Evolutionary conservation across 192 early-diverging fungal genomes (phyloP).

Genomic region (Coemansia sp.): DNA sequence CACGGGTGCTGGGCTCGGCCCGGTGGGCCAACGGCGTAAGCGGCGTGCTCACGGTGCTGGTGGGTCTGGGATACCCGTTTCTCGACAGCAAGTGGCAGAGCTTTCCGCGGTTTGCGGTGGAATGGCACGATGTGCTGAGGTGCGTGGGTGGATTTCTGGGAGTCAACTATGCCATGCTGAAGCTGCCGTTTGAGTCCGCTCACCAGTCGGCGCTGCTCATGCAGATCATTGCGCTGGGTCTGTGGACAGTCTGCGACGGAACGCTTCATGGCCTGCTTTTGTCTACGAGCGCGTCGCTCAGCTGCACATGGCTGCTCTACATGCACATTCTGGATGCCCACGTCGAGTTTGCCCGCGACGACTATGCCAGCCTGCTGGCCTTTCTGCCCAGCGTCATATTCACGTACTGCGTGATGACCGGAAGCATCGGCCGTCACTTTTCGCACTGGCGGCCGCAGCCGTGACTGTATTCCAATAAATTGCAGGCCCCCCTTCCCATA

Average conservation of each 20-base stretch:
- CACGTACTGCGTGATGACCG: conserved; percentile 49
- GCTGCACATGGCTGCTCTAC: conserved; percentile 36
- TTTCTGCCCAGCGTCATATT: conserved; percentile 45
- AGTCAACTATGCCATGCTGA: conserved; percentile 51
- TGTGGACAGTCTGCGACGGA: conserved; percentile 52
- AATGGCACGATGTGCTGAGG: conserved; percentile 44
- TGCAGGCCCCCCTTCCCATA: no score
- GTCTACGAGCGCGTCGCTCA: conserved; percentile 27
- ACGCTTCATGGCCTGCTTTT: conserved; percentile 44
- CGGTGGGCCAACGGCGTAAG: conserved; percentile 35
- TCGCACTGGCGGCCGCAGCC: conserved; percentile 6
- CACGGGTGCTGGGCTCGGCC: conserved; percentile 35
- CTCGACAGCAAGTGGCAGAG: conserved; percentile 44
- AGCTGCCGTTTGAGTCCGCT: conserved; percentile 48
- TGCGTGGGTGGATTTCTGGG: conserved; percentile 49
- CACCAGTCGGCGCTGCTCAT: conserved; percentile 35
- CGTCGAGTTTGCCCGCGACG: conserved; percentile 34
- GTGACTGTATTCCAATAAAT: no score
- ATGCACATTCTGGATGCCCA: conserved; percentile 27
- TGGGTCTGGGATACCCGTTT: conserved; percentile 41
- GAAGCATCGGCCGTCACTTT: conserved; percentile 38
- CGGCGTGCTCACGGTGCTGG: conserved; percentile 33
- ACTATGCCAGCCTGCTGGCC: conserved; percentile 39
- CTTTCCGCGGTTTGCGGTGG: conserved; percentile 12
- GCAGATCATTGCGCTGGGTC: conserved; percentile 47